Conservation (phyloP, 345 rosid species). For the rapeseed (Brassica napus) region DNA sequence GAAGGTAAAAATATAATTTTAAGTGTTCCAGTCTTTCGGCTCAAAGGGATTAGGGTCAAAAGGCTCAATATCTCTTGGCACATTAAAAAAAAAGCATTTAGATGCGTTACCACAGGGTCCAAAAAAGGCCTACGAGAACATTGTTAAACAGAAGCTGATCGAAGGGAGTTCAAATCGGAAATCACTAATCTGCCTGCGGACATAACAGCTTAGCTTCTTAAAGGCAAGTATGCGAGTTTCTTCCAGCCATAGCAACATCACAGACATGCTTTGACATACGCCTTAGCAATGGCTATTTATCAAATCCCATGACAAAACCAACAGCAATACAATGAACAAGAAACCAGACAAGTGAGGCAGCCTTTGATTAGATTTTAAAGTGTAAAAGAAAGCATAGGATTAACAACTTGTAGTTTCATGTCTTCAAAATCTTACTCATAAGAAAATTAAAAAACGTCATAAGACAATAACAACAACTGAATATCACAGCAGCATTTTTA, state of each 20-base stretch:
- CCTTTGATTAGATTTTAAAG: not conserved
- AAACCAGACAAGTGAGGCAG: not conserved
- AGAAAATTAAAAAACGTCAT: not conserved
- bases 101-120: not conserved
- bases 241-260: not conserved
- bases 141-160: not conserved
- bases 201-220: not conserved
- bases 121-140: not conserved
- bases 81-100: not conserved
- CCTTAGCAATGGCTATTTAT: not conserved
- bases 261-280: not conserved
- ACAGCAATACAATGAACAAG: not conserved
- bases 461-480: not conserved
- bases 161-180: not conserved
- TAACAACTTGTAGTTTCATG: not conserved
- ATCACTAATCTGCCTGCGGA: not conserved
- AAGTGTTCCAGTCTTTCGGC: not conserved
- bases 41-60: not conserved
- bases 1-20: not conserved
- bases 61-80: not conserved
- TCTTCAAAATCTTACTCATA: not conserved
- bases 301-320: not conserved
- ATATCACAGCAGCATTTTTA: constrained; percentile 2
- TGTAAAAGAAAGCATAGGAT: not conserved
- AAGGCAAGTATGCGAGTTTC: not conserved